These are phyloP conservation scores for Aphanocladium album DNA, from an alignment of 2,329 filamentous ascomycete genomes.

Conservation along the genomic window DNA sequence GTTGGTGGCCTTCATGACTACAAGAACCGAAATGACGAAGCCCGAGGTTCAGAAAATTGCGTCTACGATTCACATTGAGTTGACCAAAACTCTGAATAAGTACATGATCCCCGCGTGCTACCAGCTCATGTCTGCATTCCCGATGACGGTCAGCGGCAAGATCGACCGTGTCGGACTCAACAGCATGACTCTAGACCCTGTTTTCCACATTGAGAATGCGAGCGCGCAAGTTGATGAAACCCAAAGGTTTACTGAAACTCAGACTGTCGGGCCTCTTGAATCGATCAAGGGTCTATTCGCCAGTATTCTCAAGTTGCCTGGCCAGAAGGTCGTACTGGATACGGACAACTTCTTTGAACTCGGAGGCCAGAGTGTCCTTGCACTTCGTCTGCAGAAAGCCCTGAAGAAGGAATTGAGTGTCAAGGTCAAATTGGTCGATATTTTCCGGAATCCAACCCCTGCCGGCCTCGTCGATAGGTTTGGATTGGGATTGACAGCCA, in stretches of 20 bases:
- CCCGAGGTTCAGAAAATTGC: conserved; percentile 15
- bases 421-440: conserved; percentile 20
- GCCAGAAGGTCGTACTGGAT: neutral
- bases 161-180: conserved; percentile 20
- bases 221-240: neutral
- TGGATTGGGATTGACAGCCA: neutral
- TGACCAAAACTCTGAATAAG: conserved; percentile 21
- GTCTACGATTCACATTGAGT: conserved; percentile 17
- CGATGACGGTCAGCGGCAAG: conserved; percentile 21
- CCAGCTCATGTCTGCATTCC: conserved; percentile 18
- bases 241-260: neutral
- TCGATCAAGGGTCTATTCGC: neutral
- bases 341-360: conserved; percentile 22
- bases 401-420: conserved; percentile 23
- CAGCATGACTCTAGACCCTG: conserved; percentile 16
- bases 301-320: neutral
- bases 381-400: conserved; percentile 21
- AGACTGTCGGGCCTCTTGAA: neutral
- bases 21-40: conserved; percentile 14
- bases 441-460: conserved; percentile 21
- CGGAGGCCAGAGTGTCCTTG: conserved; percentile 23
- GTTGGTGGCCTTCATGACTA: conserved; percentile 21
- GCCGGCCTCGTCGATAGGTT: neutral
- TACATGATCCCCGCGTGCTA: conserved; percentile 24
- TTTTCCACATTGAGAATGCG: conserved; percentile 4